Percentiles rank a stretch among this genome's conserved stretches.
These are phyloP conservation scores for Schwanniomyces polymorphus DNA, from an alignment of 805 yeast genomes.

Conservation along the genomic window DNA sequence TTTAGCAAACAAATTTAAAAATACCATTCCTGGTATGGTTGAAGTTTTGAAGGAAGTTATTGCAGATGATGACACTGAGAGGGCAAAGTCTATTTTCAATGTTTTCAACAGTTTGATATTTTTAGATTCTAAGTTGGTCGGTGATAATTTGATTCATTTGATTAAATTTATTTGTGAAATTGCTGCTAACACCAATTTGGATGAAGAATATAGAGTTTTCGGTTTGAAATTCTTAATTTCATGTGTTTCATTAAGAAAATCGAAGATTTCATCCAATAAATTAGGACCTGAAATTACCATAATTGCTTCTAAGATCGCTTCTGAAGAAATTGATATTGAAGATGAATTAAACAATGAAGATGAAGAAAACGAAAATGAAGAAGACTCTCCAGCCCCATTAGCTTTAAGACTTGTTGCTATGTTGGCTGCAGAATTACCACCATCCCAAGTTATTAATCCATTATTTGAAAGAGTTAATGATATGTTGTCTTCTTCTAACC, in stretches of 20 bases:
- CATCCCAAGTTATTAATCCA: conserved; percentile 85
- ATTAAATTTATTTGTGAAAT: conserved; percentile 75
- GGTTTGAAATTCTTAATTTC: conserved; percentile 84
- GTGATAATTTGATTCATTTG: conserved; percentile 69
- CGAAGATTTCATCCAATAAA: conserved; percentile 75
- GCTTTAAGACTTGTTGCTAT: conserved; percentile 79
- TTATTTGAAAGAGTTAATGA: conserved; percentile 63
- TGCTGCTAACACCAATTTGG: conserved; percentile 61
- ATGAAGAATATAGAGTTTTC: conserved; percentile 79
- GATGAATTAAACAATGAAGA: conserved; percentile 76
- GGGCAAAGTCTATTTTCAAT: conserved; percentile 75
- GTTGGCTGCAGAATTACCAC: conserved; percentile 84
- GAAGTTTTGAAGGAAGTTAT: conserved; percentile 76
- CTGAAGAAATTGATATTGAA: conserved; percentile 75
- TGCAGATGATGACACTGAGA: conserved; percentile 65
- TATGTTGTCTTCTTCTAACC: conserved; percentile 57
- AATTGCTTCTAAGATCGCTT: conserved; percentile 72
- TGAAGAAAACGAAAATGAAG: conserved; percentile 93
- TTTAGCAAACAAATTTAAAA: conserved; percentile 54
- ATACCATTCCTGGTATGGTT: conserved; percentile 77
- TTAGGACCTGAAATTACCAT: conserved; percentile 79
- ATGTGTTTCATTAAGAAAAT: conserved; percentile 75
- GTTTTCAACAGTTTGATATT: conserved; percentile 78
- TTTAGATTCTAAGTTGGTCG: conserved; percentile 75
- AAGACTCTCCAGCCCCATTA: conserved; percentile 71